These are phyloP conservation scores for Solanum chilense DNA, from an alignment of 257 asterid species.

Conservation along the genomic window DNA sequence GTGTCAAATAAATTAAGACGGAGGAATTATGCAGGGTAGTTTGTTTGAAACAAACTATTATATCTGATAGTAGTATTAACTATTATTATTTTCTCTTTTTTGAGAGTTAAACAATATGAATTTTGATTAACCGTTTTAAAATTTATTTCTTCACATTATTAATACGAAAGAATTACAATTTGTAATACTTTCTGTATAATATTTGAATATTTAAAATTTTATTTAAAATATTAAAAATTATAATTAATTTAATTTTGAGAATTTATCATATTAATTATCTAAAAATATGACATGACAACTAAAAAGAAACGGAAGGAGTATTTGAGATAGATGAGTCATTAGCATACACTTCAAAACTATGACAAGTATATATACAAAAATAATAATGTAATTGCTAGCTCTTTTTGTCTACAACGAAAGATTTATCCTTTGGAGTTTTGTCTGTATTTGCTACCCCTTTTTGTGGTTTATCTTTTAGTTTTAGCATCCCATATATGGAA, in stretches of 20 bases:
- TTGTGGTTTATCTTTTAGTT: neutral
- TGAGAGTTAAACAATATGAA: no score
- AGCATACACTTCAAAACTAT: neutral
- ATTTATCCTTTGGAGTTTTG: neutral
- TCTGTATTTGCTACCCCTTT: neutral
- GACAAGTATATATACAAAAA: neutral
- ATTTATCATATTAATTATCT: no score
- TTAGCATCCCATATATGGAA: neutral
- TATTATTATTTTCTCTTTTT: no score
- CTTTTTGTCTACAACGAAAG: neutral
- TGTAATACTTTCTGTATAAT: no score
- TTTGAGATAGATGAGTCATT: neutral
- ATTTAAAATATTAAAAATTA: no score
- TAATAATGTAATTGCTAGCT: neutral
- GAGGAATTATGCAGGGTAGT: neutral
- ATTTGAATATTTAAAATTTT: no score
- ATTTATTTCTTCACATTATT: no score
- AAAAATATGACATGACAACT: no score
- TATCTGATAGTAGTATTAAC: neutral
- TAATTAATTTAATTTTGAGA: no score
- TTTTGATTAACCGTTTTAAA: no score
- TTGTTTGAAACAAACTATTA: neutral
- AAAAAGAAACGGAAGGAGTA: no score
- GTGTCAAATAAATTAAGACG: neutral
- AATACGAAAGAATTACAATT: no score